Base-by-base conservation (phyloP, 2,329 filamentous ascomycete genomes). In the Venturia nashicola region DNA sequence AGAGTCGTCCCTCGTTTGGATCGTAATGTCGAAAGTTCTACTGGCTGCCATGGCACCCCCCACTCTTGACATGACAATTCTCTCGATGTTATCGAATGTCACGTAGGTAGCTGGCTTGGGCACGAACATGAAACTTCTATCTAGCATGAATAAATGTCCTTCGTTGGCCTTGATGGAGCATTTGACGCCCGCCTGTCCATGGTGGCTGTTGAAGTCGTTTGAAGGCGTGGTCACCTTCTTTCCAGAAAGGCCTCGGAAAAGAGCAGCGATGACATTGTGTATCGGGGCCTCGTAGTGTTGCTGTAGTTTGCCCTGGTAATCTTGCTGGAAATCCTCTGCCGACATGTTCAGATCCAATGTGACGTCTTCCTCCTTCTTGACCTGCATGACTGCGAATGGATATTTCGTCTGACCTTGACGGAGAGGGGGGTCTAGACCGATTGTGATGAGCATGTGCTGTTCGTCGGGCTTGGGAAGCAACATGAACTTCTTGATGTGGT, bases 161-260 rank as follows among this genome's bases (percentile, higher is more conserved):
- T 99, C 94, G 75, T 95, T 97, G 63, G 95, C 95, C 78, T 99
- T 99, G 84, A 99, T 97, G n/a, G 92, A 96, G 77, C 94, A 99
- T 79, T 99, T 99, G 77, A 99, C 95, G 65, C 94, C 94, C 69
- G 87, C 90, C 75, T 97, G 92, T 71, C 89, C 86, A 74, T 96
- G 91, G 77, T 97, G 94, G 69, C 89, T 95, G 73, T 87, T 83
- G 77, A 99, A 99, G 75, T 97, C 92, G 76, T 93, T 93, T 59
- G 92, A 94, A 1, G 94, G 94, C 66, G 89, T 90, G 36, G 92
- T 91, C 66, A 99, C 88, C 78, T 95, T 96, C 83, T 97, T 97
- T 71, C 91, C 91, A 23, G 91, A 91, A 59, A 99, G 80, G 16
- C 94, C 94, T 68, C 90, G 86, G 84, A 99, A 99, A 68, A 99